Evolutionary conservation across 1,284 basidiomycete genomes (phyloP).

Genomic region (Apiotrichum akiyoshidainum): DNA sequence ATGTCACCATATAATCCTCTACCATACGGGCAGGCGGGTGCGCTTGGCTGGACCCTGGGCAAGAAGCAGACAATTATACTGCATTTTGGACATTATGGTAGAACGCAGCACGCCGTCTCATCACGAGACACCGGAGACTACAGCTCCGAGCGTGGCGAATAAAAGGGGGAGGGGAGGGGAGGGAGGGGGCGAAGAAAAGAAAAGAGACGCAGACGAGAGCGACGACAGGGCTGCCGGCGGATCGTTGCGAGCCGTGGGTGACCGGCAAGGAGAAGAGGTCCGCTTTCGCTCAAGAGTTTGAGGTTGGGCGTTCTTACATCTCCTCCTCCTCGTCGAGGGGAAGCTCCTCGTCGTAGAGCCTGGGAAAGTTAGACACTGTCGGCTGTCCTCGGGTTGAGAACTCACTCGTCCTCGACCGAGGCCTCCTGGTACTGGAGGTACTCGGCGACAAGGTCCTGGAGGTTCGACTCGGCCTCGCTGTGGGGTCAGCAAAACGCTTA

Average conservation of each 20-base stretch:
- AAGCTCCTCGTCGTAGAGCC: slow-evolving; percentile 51
- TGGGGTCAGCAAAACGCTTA: no score
- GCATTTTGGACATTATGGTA: slow-evolving; percentile 5
- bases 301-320: slow-evolving; percentile 19
- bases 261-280: slow-evolving; percentile 13
- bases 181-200: neutral
- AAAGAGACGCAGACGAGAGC: slow-evolving; percentile 13
- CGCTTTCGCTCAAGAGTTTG: no score
- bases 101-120: slow-evolving; percentile 48
- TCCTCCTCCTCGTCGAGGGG: slow-evolving; percentile 43
- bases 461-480: slow-evolving; percentile 93
- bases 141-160: slow-evolving; percentile 42
- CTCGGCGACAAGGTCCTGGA: slow-evolving; percentile 89
- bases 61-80: no score
- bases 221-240: slow-evolving; percentile 23
- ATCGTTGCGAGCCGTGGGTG: slow-evolving; percentile 10
- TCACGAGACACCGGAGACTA: slow-evolving; percentile 45
- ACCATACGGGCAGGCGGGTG: no score
- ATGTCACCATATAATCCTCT: no score
- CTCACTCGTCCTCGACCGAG: no score
- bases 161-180: slow-evolving; percentile 13
- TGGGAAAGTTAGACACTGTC: no score
- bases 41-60: no score
- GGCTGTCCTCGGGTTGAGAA: no score
- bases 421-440: slow-evolving; percentile 97